These are phyloP conservation scores for Oropetium thomaeum DNA, from an alignment of 176 grass and related monocot genomes.

Conservation along the genomic window DNA sequence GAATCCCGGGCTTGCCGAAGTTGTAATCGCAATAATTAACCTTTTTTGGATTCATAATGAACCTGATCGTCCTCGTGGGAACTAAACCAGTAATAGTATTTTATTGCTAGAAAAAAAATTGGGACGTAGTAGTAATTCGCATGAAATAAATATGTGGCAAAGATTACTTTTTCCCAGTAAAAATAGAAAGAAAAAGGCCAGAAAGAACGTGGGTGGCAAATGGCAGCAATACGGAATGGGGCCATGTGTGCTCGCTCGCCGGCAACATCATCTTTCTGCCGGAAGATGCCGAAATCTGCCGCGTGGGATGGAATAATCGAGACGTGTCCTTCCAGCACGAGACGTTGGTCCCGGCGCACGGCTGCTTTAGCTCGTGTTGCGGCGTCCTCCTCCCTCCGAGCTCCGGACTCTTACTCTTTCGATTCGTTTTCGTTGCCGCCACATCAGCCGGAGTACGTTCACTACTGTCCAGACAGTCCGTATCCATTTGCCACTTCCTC, in stretches of 20 bases:
- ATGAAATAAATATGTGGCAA: neutral
- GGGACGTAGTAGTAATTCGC: neutral
- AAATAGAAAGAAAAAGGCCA: neutral
- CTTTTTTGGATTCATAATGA: neutral
- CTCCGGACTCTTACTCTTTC: neutral
- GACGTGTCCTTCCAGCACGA: neutral
- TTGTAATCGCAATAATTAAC: neutral
- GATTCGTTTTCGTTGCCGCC: neutral
- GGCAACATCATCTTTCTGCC: neutral
- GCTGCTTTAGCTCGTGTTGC: neutral
- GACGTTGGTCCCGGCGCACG: neutral
- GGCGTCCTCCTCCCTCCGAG: neutral
- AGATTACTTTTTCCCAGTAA: neutral
- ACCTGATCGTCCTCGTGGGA: neutral
- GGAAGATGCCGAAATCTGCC: neutral
- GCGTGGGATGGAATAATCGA: neutral
- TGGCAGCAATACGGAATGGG: neutral
- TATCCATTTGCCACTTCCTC: neutral
- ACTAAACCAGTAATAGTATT: slow-evolving; percentile 1
- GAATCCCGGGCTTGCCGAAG: neutral
- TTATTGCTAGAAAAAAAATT: slow-evolving; percentile 9
- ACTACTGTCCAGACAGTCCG: neutral
- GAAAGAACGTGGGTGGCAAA: no score
- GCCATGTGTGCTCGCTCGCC: neutral
- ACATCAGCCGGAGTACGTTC: neutral